phyloP scores from a whole-genome alignment of 345 rosid genomes.

The Citrus sp. region DNA sequence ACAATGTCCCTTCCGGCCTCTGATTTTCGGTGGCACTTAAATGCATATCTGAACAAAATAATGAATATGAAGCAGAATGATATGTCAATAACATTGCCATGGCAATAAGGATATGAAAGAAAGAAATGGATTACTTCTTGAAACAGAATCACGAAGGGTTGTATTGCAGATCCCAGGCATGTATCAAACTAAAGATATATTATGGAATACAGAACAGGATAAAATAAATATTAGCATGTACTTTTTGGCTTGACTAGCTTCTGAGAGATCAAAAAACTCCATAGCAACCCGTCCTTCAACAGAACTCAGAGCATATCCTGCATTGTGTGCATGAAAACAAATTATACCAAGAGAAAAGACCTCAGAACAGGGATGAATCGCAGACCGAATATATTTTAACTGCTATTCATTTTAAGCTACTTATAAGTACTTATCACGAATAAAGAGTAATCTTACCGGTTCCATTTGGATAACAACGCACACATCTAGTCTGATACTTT shows the following conservation, averaged over 20 bases:
- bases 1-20: slow-evolving; percentile 97
- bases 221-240: slow-evolving; percentile 23
- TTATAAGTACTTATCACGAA: neutral
- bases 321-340: slow-evolving; percentile 19
- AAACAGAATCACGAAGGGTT: neutral
- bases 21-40: slow-evolving; percentile 95
- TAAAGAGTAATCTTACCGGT: slow-evolving; percentile 45
- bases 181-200: neutral
- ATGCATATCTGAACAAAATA: slow-evolving; percentile 71
- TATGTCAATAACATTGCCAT: neutral
- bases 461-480: slow-evolving; percentile 92
- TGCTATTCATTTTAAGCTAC: neutral
- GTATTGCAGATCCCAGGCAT: neutral
- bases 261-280: slow-evolving; percentile 95
- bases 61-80: neutral
- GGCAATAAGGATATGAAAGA: neutral
- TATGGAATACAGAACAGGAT: neutral
- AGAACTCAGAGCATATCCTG: slow-evolving; percentile 98
- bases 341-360: neutral
- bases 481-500: slow-evolving; percentile 94
- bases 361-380: neutral
- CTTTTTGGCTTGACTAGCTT: slow-evolving; percentile 95
- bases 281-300: slow-evolving; percentile 98
- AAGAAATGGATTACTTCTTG: neutral
- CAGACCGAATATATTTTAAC: neutral